phyloP scores from a whole-genome alignment of 2,329 filamentous ascomycete genomes.

The Paraconiothyrium brasiliense region DNA sequence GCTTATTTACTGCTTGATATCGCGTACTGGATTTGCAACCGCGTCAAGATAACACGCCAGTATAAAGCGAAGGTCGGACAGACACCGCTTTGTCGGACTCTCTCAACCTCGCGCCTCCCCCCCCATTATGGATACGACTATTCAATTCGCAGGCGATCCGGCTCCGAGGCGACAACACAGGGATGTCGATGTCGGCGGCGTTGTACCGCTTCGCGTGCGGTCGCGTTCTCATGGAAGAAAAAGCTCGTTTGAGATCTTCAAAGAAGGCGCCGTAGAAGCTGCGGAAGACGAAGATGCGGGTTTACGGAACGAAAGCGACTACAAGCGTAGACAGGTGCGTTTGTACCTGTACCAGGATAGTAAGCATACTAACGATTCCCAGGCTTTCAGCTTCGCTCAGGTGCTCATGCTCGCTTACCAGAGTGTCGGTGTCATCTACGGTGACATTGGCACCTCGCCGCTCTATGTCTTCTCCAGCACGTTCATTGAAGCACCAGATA shows the following conservation, averaged over 20 bases:
- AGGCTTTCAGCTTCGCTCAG: slow-evolving; percentile 41
- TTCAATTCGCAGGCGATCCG: slow-evolving; percentile 31
- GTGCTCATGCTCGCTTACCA: slow-evolving; percentile 63
- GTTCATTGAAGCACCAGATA: slow-evolving; percentile 61
- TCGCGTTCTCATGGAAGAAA: slow-evolving; percentile 29
- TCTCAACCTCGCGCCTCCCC: neutral
- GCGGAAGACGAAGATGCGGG: slow-evolving; percentile 45
- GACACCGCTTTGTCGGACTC: slow-evolving; percentile 11
- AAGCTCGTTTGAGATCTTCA: slow-evolving; percentile 70
- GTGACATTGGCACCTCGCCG: slow-evolving; percentile 73
- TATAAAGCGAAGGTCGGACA: slow-evolving; percentile 22
- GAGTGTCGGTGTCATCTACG: slow-evolving; percentile 73
- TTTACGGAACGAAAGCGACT: slow-evolving; percentile 41
- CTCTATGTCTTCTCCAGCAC: slow-evolving; percentile 77
- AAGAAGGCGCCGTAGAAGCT: slow-evolving; percentile 56
- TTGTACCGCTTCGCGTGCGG: slow-evolving; percentile 33
- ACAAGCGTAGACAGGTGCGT: slow-evolving; percentile 42
- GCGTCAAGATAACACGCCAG: slow-evolving; percentile 23
- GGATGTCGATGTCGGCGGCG: slow-evolving; percentile 30
- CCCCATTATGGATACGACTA: slow-evolving; percentile 33
- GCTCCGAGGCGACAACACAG: slow-evolving; percentile 22
- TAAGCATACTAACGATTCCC: slow-evolving; percentile 23
- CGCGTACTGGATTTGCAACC: slow-evolving; percentile 23
- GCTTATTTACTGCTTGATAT: slow-evolving; percentile 35
- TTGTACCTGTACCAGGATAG: neutral